Conservation (phyloP, 164 flowering plant genomes). For the Amborella trichopoda region DNA sequence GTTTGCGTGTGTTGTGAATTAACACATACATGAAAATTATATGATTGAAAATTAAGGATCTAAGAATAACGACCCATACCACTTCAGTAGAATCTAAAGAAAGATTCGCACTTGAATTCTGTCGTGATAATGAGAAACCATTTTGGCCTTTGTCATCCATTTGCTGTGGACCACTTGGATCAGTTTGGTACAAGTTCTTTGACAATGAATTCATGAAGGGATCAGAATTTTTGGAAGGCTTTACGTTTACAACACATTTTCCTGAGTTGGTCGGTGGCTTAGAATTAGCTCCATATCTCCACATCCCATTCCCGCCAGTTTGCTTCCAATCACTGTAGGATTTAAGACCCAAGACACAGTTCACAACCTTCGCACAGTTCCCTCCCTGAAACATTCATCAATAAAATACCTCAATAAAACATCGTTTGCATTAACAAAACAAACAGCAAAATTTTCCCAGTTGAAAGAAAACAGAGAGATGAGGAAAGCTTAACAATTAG, state of each 20-base stretch:
- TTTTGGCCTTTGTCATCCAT: background rate
- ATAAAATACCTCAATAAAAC: too few relatives aligned
- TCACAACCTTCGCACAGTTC: slow-evolving; percentile 69
- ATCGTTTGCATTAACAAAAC: too few relatives aligned
- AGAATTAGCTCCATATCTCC: slow-evolving; percentile 75
- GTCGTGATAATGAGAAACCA: slow-evolving; percentile 1
- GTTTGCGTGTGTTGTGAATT: background rate
- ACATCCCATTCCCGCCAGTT: slow-evolving; percentile 56
- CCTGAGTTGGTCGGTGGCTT: slow-evolving; percentile 31
- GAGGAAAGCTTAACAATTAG: too few relatives aligned
- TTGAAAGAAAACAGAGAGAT: too few relatives aligned
- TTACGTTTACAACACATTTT: slow-evolving; percentile 43
- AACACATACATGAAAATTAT: background rate
- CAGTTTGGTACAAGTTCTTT: slow-evolving; percentile 15
- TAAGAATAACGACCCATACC: slow-evolving; percentile 36
- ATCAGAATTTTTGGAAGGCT: slow-evolving; percentile 66
- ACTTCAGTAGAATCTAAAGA: slow-evolving; percentile 35
- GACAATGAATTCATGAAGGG: slow-evolving; percentile 65
- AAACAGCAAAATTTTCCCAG: too few relatives aligned
- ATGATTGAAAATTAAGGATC: background rate
- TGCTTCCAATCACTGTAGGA: slow-evolving; percentile 87
- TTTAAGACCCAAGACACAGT: slow-evolving; percentile 76
- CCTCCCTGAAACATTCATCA: slow-evolving; percentile 96
- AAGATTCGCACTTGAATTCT: slow-evolving; percentile 4
- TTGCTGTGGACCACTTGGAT: background rate